Percentiles rank a stretch among this genome's conserved stretches.
These are phyloP conservation scores for Aspergillus novoparasiticus DNA, from an alignment of 2,329 filamentous ascomycete genomes.

Conservation along the genomic window DNA sequence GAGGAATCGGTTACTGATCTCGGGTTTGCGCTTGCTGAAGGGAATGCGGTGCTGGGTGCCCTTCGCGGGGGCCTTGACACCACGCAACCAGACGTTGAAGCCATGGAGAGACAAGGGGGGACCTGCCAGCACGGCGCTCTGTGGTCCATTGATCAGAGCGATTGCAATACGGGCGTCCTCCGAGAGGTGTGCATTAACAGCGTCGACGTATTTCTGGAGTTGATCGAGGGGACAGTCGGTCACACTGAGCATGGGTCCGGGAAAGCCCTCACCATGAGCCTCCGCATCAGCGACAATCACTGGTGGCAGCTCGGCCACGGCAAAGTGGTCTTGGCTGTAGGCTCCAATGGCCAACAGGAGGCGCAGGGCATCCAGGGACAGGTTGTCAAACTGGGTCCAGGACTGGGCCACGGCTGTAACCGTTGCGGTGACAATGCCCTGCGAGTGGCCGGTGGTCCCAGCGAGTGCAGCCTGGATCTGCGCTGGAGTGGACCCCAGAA, in stretches of 20 bases:
- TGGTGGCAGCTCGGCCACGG: not conserved
- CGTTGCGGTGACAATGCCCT: conserved; percentile 91
- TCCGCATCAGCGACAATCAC: conserved; percentile 65
- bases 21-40: conserved; percentile 91
- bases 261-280: conserved; percentile 90
- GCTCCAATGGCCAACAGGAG: conserved; percentile 99
- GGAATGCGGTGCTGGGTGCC: conserved; percentile 93
- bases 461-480: not conserved
- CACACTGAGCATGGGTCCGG: conserved; percentile 97
- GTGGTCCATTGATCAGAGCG: conserved; percentile 92
- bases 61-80: conserved; percentile 94
- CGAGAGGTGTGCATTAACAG: conserved; percentile 94
- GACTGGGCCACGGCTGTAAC: conserved; percentile 86
- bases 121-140: conserved; percentile 95
- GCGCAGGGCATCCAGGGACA: conserved; percentile 77
- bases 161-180: conserved; percentile 91
- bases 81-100: conserved; percentile 90
- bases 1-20: conserved; percentile 95
- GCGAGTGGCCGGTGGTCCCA: conserved; percentile 93
- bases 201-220: conserved; percentile 94
- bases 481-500: not conserved
- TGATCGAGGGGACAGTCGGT: conserved; percentile 85
- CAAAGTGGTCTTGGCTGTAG: conserved; percentile 53
- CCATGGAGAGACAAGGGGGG: conserved; percentile 95
- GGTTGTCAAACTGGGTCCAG: conserved; percentile 88